Evolutionary conservation across 805 yeast genomes (phyloP).

Genomic region (Kluyveromyces siamensis): DNA sequence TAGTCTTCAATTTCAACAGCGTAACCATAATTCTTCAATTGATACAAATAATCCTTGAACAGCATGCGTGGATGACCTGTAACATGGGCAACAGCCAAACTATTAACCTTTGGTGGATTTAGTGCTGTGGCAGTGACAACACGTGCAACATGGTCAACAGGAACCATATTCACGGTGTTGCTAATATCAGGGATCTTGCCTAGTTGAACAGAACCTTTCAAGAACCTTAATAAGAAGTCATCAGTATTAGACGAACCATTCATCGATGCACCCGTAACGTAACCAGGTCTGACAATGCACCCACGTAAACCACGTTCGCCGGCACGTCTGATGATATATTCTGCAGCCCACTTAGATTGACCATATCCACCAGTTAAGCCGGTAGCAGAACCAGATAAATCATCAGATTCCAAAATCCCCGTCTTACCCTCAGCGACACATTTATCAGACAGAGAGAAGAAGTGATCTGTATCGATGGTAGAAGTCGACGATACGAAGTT

Average conservation of each 20-base stretch:
- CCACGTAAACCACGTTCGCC: slow-evolving; percentile 85
- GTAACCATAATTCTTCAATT: slow-evolving; percentile 67
- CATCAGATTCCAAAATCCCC: slow-evolving; percentile 80
- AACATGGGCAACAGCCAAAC: slow-evolving; percentile 79
- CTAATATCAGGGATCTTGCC: slow-evolving; percentile 78
- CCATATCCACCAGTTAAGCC: slow-evolving; percentile 94
- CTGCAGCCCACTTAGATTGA: slow-evolving; percentile 97
- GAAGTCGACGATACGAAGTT: slow-evolving; percentile 96
- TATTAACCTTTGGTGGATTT: slow-evolving; percentile 50
- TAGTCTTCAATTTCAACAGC: slow-evolving; percentile 53
- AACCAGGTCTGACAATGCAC: slow-evolving; percentile 89
- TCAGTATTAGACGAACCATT: slow-evolving; percentile 94
- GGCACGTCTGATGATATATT: slow-evolving; percentile 77
- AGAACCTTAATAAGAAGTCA: slow-evolving; percentile 87
- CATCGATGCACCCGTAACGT: slow-evolving; percentile 75
- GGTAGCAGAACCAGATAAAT: slow-evolving; percentile 65
- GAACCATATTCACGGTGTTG: slow-evolving; percentile 91
- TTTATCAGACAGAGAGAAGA: slow-evolving; percentile 65
- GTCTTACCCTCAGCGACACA: slow-evolving; percentile 50
- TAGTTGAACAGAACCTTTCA: slow-evolving; percentile 88
- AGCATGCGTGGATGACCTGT: slow-evolving; percentile 91
- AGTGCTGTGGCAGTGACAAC: slow-evolving; percentile 78
- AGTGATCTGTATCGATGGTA: slow-evolving; percentile 77
- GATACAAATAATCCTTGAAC: slow-evolving; percentile 64
- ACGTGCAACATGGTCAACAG: slow-evolving; percentile 96